Percentiles rank a stretch among this genome's conserved stretches.
Conservation (phyloP, 108 stramenopile genomes). For the Nannochloropsis granulata region DNA sequence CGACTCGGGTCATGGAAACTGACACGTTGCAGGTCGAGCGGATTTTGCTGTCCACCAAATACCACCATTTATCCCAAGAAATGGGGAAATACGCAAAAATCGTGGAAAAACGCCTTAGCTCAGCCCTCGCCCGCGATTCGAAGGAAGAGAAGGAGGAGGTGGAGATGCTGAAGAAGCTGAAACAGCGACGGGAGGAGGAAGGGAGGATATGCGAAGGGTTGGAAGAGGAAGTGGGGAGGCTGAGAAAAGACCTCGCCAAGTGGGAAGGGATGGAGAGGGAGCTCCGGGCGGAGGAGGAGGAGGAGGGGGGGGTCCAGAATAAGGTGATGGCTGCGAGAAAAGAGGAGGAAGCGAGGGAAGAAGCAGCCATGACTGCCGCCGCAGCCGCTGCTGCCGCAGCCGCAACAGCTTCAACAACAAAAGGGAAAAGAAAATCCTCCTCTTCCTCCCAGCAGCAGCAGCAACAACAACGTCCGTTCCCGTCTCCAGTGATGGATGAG, state of each 20-base stretch:
- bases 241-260: not conserved
- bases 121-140: not conserved
- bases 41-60: not conserved
- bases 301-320: not conserved
- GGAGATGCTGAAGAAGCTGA: not conserved
- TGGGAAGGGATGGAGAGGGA: not conserved
- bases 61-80: not conserved
- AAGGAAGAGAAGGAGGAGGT: not conserved
- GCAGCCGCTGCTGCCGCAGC: not conserved
- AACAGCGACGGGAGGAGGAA: not conserved
- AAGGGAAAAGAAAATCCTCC: too few relatives aligned
- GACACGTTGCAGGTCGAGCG: not conserved
- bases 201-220: not conserved
- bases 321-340: not conserved
- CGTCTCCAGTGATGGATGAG: not conserved
- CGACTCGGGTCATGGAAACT: not conserved
- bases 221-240: not conserved
- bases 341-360: not conserved
- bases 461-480: not conserved
- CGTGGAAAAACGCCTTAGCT: not conserved
- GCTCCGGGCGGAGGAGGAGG: not conserved
- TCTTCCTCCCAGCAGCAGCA: too few relatives aligned
- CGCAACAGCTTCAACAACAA: too few relatives aligned
- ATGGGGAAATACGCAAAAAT: not conserved
- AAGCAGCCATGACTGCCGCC: not conserved